A percentile compares a stretch with the other conserved stretches of the same genome.
phyloP scores from a whole-genome alignment of 805 yeast genomes.

The Metschnikowia continentalis region DNA sequence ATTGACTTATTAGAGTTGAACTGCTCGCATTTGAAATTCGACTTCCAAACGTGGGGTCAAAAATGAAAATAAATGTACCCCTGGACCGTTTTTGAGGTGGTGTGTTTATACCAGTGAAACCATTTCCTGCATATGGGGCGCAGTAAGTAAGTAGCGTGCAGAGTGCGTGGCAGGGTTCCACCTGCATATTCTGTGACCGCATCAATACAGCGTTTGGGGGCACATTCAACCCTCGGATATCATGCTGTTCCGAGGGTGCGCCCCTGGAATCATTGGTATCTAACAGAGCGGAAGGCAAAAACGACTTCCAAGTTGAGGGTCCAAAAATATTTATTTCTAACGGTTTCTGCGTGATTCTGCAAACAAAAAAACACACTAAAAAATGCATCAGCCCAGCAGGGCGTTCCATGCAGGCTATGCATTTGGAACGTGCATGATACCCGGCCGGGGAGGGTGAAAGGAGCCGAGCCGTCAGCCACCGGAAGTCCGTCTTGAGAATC shows the following conservation, averaged over 20 bases:
- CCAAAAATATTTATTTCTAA: background rate
- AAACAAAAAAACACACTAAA: background rate
- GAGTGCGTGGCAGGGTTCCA: background rate
- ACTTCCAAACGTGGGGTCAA: background rate
- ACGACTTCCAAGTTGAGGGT: background rate
- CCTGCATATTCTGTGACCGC: background rate
- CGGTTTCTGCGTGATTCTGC: background rate
- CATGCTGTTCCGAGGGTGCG: background rate
- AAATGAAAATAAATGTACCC: background rate
- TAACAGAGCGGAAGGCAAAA: background rate
- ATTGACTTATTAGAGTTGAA: background rate
- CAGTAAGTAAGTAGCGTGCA: background rate
- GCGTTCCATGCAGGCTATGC: background rate
- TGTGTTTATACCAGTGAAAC: background rate
- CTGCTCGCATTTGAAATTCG: background rate
- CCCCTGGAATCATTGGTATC: background rate
- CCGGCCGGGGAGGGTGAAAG: background rate
- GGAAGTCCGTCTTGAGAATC: background rate
- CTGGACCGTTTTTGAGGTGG: background rate
- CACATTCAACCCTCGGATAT: background rate
- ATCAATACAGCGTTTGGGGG: background rate
- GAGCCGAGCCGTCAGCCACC: background rate
- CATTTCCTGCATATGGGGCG: background rate
- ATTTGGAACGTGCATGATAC: background rate
- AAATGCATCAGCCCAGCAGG: background rate